Evolutionary conservation across 371 early-diverging fungal species (phyloP).

Genomic region (Syncephalastrum monosporum): DNA sequence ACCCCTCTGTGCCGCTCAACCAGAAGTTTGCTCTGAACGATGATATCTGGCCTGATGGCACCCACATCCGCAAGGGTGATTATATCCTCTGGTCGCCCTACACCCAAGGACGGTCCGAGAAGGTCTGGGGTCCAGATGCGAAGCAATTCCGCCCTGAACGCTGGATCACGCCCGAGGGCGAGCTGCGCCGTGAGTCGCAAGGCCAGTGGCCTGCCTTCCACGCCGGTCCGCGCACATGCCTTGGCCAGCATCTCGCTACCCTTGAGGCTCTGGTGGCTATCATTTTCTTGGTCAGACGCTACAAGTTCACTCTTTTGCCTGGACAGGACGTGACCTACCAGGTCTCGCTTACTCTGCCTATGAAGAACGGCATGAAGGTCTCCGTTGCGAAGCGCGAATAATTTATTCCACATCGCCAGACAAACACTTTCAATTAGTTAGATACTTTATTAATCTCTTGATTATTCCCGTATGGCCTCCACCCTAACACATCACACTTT

Average conservation of each 20-base stretch:
- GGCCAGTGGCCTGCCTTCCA: slow-evolving; percentile 51
- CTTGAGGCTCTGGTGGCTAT: slow-evolving; percentile 54
- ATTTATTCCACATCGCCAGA: neutral
- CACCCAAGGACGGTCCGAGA: slow-evolving; percentile 47
- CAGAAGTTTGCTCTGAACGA: slow-evolving; percentile 63
- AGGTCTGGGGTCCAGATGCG: slow-evolving; percentile 63
- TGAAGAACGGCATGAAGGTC: slow-evolving; percentile 50
- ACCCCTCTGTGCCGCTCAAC: slow-evolving; percentile 72
- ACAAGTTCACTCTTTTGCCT: slow-evolving; percentile 43
- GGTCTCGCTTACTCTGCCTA: slow-evolving; percentile 49
- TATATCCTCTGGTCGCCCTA: slow-evolving; percentile 49
- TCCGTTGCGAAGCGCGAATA: slow-evolving; percentile 31
- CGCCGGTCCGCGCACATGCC: slow-evolving; percentile 44
- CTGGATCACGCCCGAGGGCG: slow-evolving; percentile 41
- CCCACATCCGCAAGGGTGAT: slow-evolving; percentile 54
- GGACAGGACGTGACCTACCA: slow-evolving; percentile 38
- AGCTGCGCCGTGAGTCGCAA: slow-evolving; percentile 27
- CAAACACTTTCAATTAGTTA: too few species aligned
- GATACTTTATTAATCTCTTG: too few species aligned
- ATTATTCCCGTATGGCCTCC: too few species aligned
- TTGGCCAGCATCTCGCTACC: slow-evolving; percentile 53
- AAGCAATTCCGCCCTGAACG: slow-evolving; percentile 60
- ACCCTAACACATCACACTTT: too few species aligned
- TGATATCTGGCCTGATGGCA: slow-evolving; percentile 71
- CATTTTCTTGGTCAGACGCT: slow-evolving; percentile 45